Evolutionary conservation across 495 filamentous ascomycete species (phyloP).

Genomic region (Penicillium atrosanguineum): DNA sequence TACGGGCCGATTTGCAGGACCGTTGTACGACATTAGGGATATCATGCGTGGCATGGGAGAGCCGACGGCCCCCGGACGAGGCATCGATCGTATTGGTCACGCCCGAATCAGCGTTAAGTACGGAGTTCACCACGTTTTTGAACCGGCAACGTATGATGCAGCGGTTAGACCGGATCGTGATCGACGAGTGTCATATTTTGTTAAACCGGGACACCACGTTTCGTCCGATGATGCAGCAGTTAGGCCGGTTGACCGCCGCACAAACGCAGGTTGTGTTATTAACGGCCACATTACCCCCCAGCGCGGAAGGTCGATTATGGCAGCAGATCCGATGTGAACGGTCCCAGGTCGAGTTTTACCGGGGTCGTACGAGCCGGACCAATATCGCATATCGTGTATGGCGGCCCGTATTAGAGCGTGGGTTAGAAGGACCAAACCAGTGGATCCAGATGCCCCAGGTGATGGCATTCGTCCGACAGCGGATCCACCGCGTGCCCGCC

Average conservation of each 20-base stretch:
- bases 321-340: neutral
- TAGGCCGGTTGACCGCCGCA: neutral
- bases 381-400: neutral
- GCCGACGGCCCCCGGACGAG: conserved; percentile 12
- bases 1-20: conserved; percentile 11
- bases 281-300: conserved; percentile 19
- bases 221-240: neutral
- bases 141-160: neutral
- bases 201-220: neutral
- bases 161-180: conserved; percentile 1
- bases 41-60: neutral
- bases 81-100: conserved; percentile 20
- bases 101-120: conserved; percentile 10
- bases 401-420: neutral
- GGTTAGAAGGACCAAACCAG: neutral
- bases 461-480: too few relatives aligned
- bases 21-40: conserved; percentile 10
- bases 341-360: neutral
- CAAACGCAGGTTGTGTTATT: conserved; percentile 22
- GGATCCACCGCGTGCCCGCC: neutral
- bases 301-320: conserved; percentile 4
- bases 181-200: neutral
- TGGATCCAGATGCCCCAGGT: neutral
- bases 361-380: too few relatives aligned
- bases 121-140: neutral